These are phyloP conservation scores for Phaeomoniella chlamydospora DNA, from an alignment of 2,329 filamentous ascomycete genomes.

Conservation along the genomic window DNA sequence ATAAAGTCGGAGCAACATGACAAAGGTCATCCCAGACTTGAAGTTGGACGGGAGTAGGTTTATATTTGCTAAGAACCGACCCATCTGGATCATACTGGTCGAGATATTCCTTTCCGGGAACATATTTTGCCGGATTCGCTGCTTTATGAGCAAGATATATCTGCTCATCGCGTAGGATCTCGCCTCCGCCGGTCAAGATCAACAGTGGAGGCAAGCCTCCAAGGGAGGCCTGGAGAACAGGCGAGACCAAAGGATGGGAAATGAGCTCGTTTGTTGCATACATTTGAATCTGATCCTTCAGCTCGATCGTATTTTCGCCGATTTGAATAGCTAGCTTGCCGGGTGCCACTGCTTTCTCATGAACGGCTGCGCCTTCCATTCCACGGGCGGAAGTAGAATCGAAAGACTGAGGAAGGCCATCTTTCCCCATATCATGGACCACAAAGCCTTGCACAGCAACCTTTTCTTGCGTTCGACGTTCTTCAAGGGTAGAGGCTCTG, in stretches of 20 bases:
- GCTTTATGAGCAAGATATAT: constrained; percentile 92
- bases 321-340: constrained; percentile 49
- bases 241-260: constrained; percentile 78
- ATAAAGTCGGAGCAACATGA: constrained; percentile 83
- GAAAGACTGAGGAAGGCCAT: background rate
- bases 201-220: constrained; percentile 80
- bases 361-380: constrained; percentile 5
- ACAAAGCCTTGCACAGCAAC: constrained; percentile 21
- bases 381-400: constrained; percentile 1
- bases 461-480: constrained; percentile 17
- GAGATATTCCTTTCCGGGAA: constrained; percentile 50
- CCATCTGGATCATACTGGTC: constrained; percentile 45
- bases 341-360: constrained; percentile 12
- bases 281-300: constrained; percentile 89
- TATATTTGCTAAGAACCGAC: constrained; percentile 46
- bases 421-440: background rate
- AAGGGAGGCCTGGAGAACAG: constrained; percentile 72
- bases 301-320: constrained; percentile 53
- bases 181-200: constrained; percentile 75
- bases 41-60: constrained; percentile 79
- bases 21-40: constrained; percentile 95
- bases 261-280: constrained; percentile 74
- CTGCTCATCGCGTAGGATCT: constrained; percentile 84
- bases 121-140: constrained; percentile 65
- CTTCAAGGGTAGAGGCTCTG: constrained; percentile 7